Percentiles rank a stretch among this genome's conserved stretches.
phyloP scores from a whole-genome alignment of 2,329 filamentous ascomycete species.

The Colletotrichum sp. region DNA sequence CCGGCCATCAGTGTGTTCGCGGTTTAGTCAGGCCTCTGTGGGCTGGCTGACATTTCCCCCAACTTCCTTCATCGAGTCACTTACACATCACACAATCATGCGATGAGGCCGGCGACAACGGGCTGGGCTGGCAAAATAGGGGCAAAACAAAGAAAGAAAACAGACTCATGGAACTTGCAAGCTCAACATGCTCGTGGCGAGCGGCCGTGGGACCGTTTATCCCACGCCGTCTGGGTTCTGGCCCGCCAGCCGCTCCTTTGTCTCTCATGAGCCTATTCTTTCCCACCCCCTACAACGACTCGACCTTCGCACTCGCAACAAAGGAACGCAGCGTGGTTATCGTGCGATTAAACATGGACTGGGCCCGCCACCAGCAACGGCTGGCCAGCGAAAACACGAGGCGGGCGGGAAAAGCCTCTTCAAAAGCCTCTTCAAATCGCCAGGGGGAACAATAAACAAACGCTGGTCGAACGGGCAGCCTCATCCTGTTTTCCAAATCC shows the following conservation, averaged over 20 bases:
- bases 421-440: not conserved
- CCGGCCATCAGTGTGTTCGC: not conserved
- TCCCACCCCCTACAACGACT: not conserved
- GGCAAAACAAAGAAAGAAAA: not conserved
- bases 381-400: not conserved
- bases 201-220: not conserved
- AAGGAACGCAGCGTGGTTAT: not conserved
- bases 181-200: not conserved
- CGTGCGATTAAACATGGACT: not conserved
- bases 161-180: not conserved
- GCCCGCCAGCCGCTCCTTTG: not conserved
- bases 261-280: not conserved
- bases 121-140: not conserved
- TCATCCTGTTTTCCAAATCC: not conserved
- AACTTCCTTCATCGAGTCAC: not conserved
- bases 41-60: not conserved
- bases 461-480: not conserved
- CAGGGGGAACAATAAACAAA: not conserved
- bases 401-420: not conserved
- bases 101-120: not conserved
- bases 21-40: not conserved
- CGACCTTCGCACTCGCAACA: not conserved
- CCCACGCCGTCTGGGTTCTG: not conserved
- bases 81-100: not conserved
- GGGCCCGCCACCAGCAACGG: not conserved